Base-by-base conservation (phyloP, 2,329 filamentous ascomycete species). In the Epichloe amarillans region DNA sequence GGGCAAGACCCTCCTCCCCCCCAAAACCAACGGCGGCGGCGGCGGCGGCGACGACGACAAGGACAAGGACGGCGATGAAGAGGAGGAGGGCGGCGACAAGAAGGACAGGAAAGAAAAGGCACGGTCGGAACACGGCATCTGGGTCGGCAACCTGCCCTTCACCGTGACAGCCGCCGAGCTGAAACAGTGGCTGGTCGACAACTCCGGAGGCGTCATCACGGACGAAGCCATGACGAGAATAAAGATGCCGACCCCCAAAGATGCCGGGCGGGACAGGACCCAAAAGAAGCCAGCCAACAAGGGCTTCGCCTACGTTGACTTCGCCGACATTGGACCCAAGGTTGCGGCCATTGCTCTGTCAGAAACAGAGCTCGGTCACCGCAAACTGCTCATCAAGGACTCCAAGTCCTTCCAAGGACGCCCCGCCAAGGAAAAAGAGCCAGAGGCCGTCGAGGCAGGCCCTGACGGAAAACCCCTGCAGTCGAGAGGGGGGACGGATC, bases 291-390 rank as follows among this genome's bases (percentile, higher is more conserved):
- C 65, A 3, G 52, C 55, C n/a, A 98, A 97, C 72, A 91, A 86
- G 68, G 94, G 93, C 15, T 98, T 96, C 64, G 93, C 93, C 50
- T 98, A 98, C 63, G 82, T 98, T 56, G 94, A 98, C 65, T 95
- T 98, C 63, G 72, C 80, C 44, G 84, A 77, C 23, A 77, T 83
- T 40, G 70, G 69, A n/a, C 78, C 82, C 42, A 78, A 89, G 61
- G 72, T 88, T 36, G 80, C 83, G n/a, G 90, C 89, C 45, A 77
- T 96, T 55, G 84, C 81, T 2, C 73, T 96, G 40, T 94, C 86
- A n/a, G 93, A 98, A 68, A 86, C 83, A 41, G 78, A 89, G 49
- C 72, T 95, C 48, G 70, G 74, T 41, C 84, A 86, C 17, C 83
- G 93, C 49, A 83, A 84, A 54, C 79, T 97, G 23, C 76, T 98